Base-by-base conservation (phyloP, 768 basidiomycete genomes). In the Nevesoporus exiguus region DNA sequence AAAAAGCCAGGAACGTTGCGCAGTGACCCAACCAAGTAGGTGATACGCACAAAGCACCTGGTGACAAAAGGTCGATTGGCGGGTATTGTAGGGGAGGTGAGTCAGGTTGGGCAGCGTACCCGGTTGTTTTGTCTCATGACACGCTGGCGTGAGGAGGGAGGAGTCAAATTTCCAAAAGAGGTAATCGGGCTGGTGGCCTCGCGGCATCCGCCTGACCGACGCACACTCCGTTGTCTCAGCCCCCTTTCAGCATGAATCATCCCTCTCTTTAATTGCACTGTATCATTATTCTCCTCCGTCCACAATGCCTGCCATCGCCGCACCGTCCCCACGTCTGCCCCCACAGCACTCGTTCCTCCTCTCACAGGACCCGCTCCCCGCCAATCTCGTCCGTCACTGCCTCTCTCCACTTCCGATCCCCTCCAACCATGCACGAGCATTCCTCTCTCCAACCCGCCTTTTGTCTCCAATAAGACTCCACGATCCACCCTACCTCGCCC, bases 261-360 rank as follows among this genome's bases (percentile, higher is more conserved):
- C 49, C 61, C 61, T 64, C 68, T 67, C 63, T 65, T 63, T 65
- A 61, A 58, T 66, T 65, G 31, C 60, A 68, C 70, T 72, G 65
- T 74, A 69, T 72, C 69, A 55, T 64, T 69, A 67, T 67, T 65
- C 63, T 64, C 7, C 31, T 15, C 21, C 19, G 30, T 45, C 53
- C 21, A 14, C 51, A 54, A 76, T 77, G 74, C 71, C 73, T 58
- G 61, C 75, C 66, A 76, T 80, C 68, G 55, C 76, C 63, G 71
- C 75, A 15, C 74, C 76, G 22, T 64, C 69, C 9, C 73, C 76
- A 13, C 73, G 72, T 61, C 57, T 58, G 50, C 69, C 71, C 25
- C 56, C 64, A 15, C 65, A 62, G 29, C 52, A 45, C 42, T 34
- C 58, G 13, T 49, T 24, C 31, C 49, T 61, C 42, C 40, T 66